Evolutionary conservation across 192 early-diverging fungal genomes (phyloP).

Genomic region (Chytriomyces confervae): DNA sequence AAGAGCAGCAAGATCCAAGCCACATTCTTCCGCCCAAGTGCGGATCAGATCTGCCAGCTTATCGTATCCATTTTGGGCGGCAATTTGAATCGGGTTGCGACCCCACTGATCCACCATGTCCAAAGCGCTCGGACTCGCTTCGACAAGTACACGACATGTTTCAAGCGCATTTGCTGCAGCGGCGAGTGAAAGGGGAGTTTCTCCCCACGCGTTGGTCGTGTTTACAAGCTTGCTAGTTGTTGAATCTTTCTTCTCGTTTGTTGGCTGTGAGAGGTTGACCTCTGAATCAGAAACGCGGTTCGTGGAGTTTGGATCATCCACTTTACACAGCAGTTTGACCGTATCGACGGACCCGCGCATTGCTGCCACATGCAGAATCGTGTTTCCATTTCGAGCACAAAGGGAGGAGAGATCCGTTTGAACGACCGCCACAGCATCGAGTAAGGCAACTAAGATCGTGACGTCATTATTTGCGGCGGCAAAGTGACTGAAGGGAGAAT

Average conservation of each 20-base stretch:
- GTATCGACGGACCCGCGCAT: background rate
- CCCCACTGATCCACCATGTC: conserved; percentile 12
- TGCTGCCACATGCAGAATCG: background rate
- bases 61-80: conserved; percentile 12
- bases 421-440: background rate
- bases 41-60: background rate
- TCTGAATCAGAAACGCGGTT: background rate
- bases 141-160: background rate
- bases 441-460: background rate
- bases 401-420: background rate
- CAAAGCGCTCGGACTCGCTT: background rate
- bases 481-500: background rate
- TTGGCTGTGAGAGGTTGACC: too few relatives aligned
- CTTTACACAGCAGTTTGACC: background rate
- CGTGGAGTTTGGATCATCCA: background rate
- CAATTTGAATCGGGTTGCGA: conserved; percentile 6
- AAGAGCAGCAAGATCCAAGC: background rate
- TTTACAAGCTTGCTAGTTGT: background rate
- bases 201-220: conserved; percentile 8
- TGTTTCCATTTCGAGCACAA: background rate
- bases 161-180: conserved; percentile 2
- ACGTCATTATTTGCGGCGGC: background rate
- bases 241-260: too few relatives aligned
- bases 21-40: background rate
- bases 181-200: conserved; percentile 15